Conservation (phyloP, 2,329 filamentous ascomycete species). For the Hortaea werneckii region DNA sequence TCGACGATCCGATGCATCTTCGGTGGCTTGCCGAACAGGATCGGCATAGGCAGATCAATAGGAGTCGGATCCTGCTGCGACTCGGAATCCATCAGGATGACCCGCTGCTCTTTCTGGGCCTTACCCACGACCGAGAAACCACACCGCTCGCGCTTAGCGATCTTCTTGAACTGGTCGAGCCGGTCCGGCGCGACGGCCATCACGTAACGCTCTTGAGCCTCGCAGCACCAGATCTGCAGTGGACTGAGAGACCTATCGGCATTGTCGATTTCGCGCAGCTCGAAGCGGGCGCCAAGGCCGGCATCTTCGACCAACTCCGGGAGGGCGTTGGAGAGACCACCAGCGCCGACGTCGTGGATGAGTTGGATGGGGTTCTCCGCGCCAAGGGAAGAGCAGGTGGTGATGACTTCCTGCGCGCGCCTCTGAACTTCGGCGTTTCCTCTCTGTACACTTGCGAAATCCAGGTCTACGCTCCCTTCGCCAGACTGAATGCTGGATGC, state of each 20-base stretch:
- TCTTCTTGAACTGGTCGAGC: constrained; percentile 60
- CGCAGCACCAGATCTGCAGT: constrained; percentile 95
- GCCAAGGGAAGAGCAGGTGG: constrained; percentile 79
- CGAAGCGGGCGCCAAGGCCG: constrained; percentile 80
- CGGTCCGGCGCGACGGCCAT: constrained; percentile 72
- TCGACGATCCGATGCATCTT: constrained; percentile 67
- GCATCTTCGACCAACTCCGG: constrained; percentile 89
- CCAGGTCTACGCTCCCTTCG: constrained; percentile 80
- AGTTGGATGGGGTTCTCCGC: constrained; percentile 83
- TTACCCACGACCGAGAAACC: constrained; percentile 85
- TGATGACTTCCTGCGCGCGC: constrained; percentile 95
- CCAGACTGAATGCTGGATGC: constrained; percentile 84
- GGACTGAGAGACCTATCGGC: constrained; percentile 88
- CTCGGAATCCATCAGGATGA: constrained; percentile 74
- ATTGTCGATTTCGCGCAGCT: constrained; percentile 87
- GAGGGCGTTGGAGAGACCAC: constrained; percentile 73
- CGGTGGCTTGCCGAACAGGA: constrained; percentile 79
- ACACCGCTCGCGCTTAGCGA: constrained; percentile 74
- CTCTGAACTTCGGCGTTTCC: constrained; percentile 96
- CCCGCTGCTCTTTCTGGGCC: constrained; percentile 59
- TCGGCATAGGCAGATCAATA: constrained; percentile 81
- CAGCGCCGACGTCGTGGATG: constrained; percentile 95
- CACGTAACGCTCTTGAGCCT: constrained; percentile 94
- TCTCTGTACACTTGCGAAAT: constrained; percentile 94
- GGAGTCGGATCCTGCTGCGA: constrained; percentile 63